Evolutionary conservation across 2,329 filamentous ascomycete species (phyloP).

Genomic region (Aspergillus costaricaensis): DNA sequence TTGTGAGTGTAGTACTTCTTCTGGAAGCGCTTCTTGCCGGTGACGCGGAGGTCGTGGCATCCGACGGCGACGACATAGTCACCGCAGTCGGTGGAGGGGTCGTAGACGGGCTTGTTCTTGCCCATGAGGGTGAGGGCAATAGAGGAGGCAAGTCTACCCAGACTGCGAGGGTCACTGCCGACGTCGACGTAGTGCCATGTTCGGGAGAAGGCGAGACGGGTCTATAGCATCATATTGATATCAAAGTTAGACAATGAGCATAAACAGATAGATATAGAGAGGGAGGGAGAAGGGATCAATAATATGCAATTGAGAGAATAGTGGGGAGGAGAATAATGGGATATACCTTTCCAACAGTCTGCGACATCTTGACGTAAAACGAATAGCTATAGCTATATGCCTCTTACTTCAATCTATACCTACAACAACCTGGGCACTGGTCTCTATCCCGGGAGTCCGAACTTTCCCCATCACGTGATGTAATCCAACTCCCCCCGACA

Average conservation of each 20-base stretch:
- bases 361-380: slow-evolving; percentile 39
- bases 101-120: slow-evolving; percentile 98
- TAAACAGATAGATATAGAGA: background rate
- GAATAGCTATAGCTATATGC: background rate
- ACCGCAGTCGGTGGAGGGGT: slow-evolving; percentile 96
- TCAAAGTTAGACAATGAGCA: background rate
- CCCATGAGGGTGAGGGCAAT: slow-evolving; percentile 92
- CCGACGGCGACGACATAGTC: slow-evolving; percentile 96
- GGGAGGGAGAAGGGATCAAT: background rate
- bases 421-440: background rate
- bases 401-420: too few relatives aligned
- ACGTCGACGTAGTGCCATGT: slow-evolving; percentile 91
- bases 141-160: slow-evolving; percentile 83
- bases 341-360: slow-evolving; percentile 47
- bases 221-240: slow-evolving; percentile 55
- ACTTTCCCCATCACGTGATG: slow-evolving; percentile 27
- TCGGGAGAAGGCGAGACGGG: slow-evolving; percentile 91
- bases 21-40: slow-evolving; percentile 88
- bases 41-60: slow-evolving; percentile 82
- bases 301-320: too few relatives aligned
- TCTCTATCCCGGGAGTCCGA: slow-evolving; percentile 7
- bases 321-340: too few relatives aligned
- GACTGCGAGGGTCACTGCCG: slow-evolving; percentile 69
- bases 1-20: slow-evolving; percentile 97
- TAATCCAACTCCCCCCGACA: slow-evolving; percentile 12